Evolutionary conservation across 805 yeast species (phyloP).

Genomic region (Ogataea naganishii): DNA sequence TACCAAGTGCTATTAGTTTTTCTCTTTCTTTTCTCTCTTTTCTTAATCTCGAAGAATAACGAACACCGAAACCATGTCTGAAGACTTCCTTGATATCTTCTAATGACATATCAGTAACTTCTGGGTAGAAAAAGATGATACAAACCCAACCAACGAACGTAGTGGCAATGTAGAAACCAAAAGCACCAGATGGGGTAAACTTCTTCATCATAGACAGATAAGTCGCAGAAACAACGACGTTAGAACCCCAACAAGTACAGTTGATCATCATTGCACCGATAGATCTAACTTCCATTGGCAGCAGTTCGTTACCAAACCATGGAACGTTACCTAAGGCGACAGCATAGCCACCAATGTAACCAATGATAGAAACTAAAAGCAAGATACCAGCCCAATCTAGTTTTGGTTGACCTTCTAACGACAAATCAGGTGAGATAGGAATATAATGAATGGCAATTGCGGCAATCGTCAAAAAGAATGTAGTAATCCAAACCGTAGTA

Average conservation of each 20-base stretch:
- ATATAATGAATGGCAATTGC: conserved; percentile 5
- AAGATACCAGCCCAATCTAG: conserved; percentile 4
- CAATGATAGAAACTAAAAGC: conserved; percentile 22
- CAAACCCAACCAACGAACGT: conserved; percentile 30
- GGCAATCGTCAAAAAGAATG: conserved; percentile 24
- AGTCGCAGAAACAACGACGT: conserved; percentile 25
- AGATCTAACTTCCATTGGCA: conserved; percentile 32
- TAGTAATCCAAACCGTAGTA: conserved; percentile 30
- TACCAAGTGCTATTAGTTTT: too few species aligned
- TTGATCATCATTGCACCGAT: conserved; percentile 33
- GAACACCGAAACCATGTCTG: conserved; percentile 26
- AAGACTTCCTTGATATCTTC: conserved; percentile 33
- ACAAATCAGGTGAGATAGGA: not conserved
- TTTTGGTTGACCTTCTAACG: too few species aligned
- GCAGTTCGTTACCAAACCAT: conserved; percentile 35
- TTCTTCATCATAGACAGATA: conserved; percentile 24
- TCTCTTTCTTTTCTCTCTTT: too few species aligned
- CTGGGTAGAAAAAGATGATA: conserved; percentile 32
- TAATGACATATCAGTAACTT: conserved; percentile 33
- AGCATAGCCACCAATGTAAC: conserved; percentile 33
- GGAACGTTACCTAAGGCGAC: conserved; percentile 36
- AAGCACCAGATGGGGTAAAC: conserved; percentile 23
- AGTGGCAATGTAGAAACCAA: conserved; percentile 24
- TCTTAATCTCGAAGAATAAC: conserved; percentile 6
- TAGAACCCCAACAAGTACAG: conserved; percentile 33